A percentile compares a stretch with the other conserved stretches of the same genome.
Conservation (phyloP, 106 monocot genomes). For the Dioscorea dumetorum region DNA sequence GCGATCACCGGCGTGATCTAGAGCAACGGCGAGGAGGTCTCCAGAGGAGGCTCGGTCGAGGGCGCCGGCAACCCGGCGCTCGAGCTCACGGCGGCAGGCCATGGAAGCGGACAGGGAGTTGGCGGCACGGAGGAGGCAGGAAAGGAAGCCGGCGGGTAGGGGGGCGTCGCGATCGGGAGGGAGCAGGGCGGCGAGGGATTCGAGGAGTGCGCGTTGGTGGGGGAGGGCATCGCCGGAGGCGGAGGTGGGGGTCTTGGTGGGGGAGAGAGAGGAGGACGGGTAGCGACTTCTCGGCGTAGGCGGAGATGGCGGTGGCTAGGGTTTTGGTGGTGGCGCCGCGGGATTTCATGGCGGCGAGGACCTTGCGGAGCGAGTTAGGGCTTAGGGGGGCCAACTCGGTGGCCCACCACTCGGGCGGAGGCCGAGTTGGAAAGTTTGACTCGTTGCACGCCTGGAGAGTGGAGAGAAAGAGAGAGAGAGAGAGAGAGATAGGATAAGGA, state of each 20-base stretch:
- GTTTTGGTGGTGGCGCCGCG: slow-evolving; percentile 29
- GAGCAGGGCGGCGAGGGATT: slow-evolving; percentile 37
- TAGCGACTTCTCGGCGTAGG: slow-evolving; percentile 43
- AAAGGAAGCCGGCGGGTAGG: slow-evolving; percentile 58
- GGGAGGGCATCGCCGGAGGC: neutral
- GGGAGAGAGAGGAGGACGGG: slow-evolving; percentile 24
- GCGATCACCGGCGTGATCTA: slow-evolving; percentile 45
- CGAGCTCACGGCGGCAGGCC: slow-evolving; percentile 37
- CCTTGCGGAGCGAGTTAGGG: slow-evolving; percentile 34
- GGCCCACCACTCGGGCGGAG: slow-evolving; percentile 76
- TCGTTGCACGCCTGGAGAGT: slow-evolving; percentile 44
- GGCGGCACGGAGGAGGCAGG: slow-evolving; percentile 61
- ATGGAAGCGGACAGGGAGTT: slow-evolving; percentile 26
- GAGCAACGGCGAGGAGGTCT: slow-evolving; percentile 51
- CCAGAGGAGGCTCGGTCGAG: slow-evolving; percentile 47
- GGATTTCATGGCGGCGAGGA: slow-evolving; percentile 40
- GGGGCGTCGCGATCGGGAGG: slow-evolving; percentile 18
- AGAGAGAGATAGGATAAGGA: neutral
- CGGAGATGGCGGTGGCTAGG: slow-evolving; percentile 31
- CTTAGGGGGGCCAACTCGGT: slow-evolving; percentile 37
- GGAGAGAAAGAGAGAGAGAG: neutral
- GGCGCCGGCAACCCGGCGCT: slow-evolving; percentile 25
- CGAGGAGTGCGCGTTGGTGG: slow-evolving; percentile 24
- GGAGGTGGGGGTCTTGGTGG: neutral
- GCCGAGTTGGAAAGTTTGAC: slow-evolving; percentile 40